These are phyloP conservation scores for Carallia brachiata DNA, from an alignment of 345 rosid genomes.

Conservation along the genomic window DNA sequence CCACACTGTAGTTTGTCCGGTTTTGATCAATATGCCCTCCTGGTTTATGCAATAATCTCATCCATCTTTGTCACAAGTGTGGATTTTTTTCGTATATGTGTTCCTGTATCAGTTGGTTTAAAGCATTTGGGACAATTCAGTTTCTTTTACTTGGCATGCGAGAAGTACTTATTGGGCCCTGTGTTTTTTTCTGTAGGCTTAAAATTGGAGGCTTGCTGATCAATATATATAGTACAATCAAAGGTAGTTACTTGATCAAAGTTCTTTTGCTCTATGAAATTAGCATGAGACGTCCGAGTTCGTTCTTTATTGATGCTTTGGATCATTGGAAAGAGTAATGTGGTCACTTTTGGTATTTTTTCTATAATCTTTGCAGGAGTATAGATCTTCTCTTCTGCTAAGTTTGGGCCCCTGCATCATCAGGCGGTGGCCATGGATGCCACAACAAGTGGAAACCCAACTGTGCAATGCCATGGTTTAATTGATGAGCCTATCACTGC, in stretches of 20 bases:
- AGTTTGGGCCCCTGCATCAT: constrained; percentile 50
- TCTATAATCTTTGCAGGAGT: constrained; percentile 46
- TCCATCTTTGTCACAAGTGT: neutral
- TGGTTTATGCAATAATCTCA: neutral
- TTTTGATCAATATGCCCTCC: neutral
- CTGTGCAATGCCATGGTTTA: constrained; percentile 61
- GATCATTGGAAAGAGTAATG: constrained; percentile 19
- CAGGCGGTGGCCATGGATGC: constrained; percentile 90
- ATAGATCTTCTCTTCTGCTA: constrained; percentile 31
- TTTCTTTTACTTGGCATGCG: constrained; percentile 5
- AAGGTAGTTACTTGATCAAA: constrained; percentile 25
- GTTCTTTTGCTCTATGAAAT: neutral
- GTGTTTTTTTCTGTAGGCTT: constrained; percentile 42
- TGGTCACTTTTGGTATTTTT: constrained; percentile 17
- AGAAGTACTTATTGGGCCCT: constrained; percentile 16
- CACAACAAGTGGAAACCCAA: constrained; percentile 68
- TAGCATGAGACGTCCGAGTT: constrained; percentile 6
- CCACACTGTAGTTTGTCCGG: neutral
- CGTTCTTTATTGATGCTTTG: constrained; percentile 14
- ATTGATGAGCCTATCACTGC: constrained; percentile 66
- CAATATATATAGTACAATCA: constrained; percentile 18
- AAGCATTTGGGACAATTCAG: neutral
- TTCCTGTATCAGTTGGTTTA: neutral
- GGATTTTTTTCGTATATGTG: neutral
- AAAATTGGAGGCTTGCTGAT: constrained; percentile 46